These are phyloP conservation scores for Brettanomyces sp. DNA, from an alignment of 805 yeast species.

Conservation along the genomic window DNA sequence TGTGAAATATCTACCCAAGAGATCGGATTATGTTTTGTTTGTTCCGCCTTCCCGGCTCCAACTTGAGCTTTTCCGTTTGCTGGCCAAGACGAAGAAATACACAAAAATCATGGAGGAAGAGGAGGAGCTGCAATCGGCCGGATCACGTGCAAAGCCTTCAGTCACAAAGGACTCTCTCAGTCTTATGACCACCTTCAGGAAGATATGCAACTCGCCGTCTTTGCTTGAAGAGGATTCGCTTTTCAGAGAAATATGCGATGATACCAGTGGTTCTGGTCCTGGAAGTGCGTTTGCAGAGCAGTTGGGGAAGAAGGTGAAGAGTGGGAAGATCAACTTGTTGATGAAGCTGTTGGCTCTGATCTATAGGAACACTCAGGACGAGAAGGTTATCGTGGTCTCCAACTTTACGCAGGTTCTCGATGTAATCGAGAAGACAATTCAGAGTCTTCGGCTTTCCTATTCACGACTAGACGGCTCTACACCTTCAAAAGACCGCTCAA, in stretches of 20 bases:
- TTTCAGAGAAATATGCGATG: slow-evolving; percentile 24
- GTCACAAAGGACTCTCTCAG: slow-evolving; percentile 36
- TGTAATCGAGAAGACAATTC: slow-evolving; percentile 50
- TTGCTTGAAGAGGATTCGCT: slow-evolving; percentile 42
- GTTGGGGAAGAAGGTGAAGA: slow-evolving; percentile 22
- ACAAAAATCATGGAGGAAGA: slow-evolving; percentile 22
- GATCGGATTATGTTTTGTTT: slow-evolving; percentile 68
- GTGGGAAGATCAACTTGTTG: slow-evolving; percentile 63
- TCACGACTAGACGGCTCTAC: slow-evolving; percentile 80
- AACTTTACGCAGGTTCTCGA: slow-evolving; percentile 85
- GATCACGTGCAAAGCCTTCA: neutral
- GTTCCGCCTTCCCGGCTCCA: slow-evolving; percentile 69
- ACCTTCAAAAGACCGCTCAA: slow-evolving; percentile 53
- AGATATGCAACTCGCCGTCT: slow-evolving; percentile 76
- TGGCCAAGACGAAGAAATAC: slow-evolving; percentile 31
- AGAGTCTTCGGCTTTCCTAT: slow-evolving; percentile 38
- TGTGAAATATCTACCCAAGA: slow-evolving; percentile 54
- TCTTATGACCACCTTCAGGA: slow-evolving; percentile 65
- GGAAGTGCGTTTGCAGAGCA: slow-evolving; percentile 17
- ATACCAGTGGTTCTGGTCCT: slow-evolving; percentile 3
- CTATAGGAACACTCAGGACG: slow-evolving; percentile 28
- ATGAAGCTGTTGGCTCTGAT: slow-evolving; percentile 47
- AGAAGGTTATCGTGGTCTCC: slow-evolving; percentile 79
- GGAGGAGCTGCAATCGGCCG: neutral
- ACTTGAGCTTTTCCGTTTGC: slow-evolving; percentile 40